phyloP scores from a whole-genome alignment of 2,329 filamentous ascomycete genomes.

The Ceratocystis eucalypticola region DNA sequence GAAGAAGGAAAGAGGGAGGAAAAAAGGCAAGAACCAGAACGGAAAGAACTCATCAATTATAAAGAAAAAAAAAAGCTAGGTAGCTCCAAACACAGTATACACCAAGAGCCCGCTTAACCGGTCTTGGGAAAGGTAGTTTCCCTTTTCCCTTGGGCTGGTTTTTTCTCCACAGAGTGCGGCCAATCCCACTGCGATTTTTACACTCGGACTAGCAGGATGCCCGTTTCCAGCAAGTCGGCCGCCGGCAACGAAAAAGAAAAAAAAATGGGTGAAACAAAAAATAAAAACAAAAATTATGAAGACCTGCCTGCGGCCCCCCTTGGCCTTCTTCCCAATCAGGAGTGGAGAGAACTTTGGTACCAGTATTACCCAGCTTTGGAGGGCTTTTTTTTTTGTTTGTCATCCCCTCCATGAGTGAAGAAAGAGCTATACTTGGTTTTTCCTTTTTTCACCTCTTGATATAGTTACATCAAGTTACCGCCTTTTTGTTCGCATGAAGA shows the following conservation, averaged over 20 bases:
- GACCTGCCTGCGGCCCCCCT: background rate
- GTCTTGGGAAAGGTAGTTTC: slow-evolving; percentile 20
- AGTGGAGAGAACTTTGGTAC: background rate
- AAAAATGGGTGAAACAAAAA: background rate
- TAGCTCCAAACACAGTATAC: background rate
- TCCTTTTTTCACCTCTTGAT: background rate
- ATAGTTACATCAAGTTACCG: background rate
- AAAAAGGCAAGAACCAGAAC: slow-evolving; percentile 4
- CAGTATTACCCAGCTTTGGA: background rate
- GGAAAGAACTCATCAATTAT: slow-evolving; percentile 4
- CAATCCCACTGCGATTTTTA: background rate
- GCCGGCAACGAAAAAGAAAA: background rate
- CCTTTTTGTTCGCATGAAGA: background rate
- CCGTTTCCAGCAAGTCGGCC: slow-evolving; percentile 6
- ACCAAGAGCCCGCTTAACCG: slow-evolving; percentile 7
- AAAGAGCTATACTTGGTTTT: background rate
- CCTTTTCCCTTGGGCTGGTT: background rate
- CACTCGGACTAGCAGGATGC: slow-evolving; percentile 5
- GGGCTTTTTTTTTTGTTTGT: background rate
- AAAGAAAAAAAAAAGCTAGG: background rate
- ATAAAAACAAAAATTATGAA: background rate
- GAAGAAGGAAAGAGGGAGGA: slow-evolving; percentile 16
- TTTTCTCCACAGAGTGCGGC: background rate
- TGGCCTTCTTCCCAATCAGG: background rate
- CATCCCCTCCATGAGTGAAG: background rate